Base-by-base conservation (phyloP, 139 green algal species). In the Chlamydomonas sphaeroides region DNA sequence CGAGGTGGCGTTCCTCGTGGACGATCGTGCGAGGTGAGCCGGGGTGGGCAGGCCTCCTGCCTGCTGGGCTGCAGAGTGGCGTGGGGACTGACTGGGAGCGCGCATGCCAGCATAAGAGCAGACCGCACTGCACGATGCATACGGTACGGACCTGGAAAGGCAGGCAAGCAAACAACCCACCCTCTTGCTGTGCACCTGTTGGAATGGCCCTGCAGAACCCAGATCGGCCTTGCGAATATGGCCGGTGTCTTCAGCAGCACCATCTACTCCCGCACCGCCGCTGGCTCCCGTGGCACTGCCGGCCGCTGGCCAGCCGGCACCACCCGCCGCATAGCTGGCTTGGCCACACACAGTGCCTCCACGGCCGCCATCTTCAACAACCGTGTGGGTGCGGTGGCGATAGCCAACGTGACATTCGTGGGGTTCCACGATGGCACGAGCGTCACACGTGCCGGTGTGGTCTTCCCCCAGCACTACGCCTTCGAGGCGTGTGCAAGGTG, bases 371-470 rank as follows among this genome's bases (percentile, higher is more conserved):
- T 4, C n/a, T 67, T 7, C 20, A 30, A 36, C 21, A 30, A 76
- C n/a, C n/a, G n/a, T n/a, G n/a, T n/a, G n/a, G 28, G 45, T 11
- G 68, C 42, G 8, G 25, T 85, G 57, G 65, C 51, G 25, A 39
- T 90, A 6, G 67, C 84, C 61, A 90, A 91, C 59, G 70, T 93
- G 6, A 91, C 85, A 8, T 90, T 91, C 66, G 69, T 89, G 18
- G 63, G 78, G 38, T 91, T 62, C 56, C 25, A 32, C 7, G 49
- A 26, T 18, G 49, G 18, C 6, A 20, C 25, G 48, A 26, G 33
- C 74, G 21, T 88, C 14, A 15, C 71, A 15, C 4, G 32, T 7
- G 33, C 53, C 36, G 53, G 6, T 36, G 28, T 53, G 20, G 35
- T 33, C 3, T 7, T 26, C 2, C 70, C 49, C 0, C 49, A 53